Conservation (phyloP, 2,329 filamentous ascomycete species). For the Polychaeton citri region DNA sequence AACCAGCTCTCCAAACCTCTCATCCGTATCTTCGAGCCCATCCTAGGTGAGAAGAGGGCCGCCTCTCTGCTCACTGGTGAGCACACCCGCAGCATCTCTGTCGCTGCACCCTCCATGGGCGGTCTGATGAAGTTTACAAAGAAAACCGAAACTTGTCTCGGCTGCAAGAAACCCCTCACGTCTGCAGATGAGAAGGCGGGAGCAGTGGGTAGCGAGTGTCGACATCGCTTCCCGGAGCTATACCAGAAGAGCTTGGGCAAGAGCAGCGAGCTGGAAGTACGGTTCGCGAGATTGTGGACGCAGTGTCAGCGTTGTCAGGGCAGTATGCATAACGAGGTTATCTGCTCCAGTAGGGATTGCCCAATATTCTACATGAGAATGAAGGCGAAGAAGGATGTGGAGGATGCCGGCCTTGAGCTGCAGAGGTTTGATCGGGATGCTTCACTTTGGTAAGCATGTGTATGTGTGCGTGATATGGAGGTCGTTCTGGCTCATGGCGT, state of each 20-base stretch:
- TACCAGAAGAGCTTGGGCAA: conserved; percentile 85
- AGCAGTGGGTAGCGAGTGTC: conserved; percentile 79
- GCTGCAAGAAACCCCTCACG: conserved; percentile 90
- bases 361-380: conserved; percentile 99
- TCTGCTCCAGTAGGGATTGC: conserved; percentile 90
- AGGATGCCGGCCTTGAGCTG: conserved; percentile 85
- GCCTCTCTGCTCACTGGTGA: conserved; percentile 76
- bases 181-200: conserved; percentile 67
- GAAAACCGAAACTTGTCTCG: conserved; percentile 97
- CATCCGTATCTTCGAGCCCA: conserved; percentile 92
- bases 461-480: neutral
- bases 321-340: conserved; percentile 96
- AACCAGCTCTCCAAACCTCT: conserved; percentile 95
- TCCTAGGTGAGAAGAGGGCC: conserved; percentile 85
- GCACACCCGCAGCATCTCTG: conserved; percentile 87
- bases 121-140: conserved; percentile 98
- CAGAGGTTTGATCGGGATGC: conserved; percentile 78
- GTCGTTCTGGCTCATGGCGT: too few species aligned
- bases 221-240: conserved; percentile 73
- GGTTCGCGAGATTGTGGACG: conserved; percentile 89
- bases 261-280: conserved; percentile 81
- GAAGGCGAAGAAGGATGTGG: conserved; percentile 99
- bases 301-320: conserved; percentile 97
- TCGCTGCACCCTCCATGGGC: conserved; percentile 80
- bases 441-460: conserved; percentile 53